Base-by-base conservation (phyloP, 2,329 filamentous ascomycete genomes). In the Trichothecium roseum region DNA sequence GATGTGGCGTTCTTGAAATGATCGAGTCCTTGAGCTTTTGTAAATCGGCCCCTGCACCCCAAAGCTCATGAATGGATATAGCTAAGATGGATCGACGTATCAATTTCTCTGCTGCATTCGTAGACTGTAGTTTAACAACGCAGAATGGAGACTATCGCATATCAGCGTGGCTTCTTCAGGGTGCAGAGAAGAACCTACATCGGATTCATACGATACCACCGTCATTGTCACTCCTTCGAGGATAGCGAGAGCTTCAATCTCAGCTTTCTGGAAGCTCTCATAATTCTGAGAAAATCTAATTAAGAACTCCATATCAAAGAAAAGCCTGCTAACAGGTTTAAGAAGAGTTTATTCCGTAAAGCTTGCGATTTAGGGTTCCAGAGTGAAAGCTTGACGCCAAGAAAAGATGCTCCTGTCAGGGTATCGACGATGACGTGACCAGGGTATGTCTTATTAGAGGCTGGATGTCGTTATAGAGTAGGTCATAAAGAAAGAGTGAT, bases 201-300 rank as follows among this genome's bases (percentile, higher is more conserved):
- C 70, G 42, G 78, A 63, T 41, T 71, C 72, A 56, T 96, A 95
- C 7, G 68, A 72, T n/a, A 89, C 47, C 40, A 95, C 70, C 45
- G 84, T 69, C 35, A 95, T 53, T 17, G 80, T 59, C 26, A 91
- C 64, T 8, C 68, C 68, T 37, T 78, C 72, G 5, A 89, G 55
- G 8, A 75, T 63, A 4, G 86, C 87, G 15, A 98, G 66, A 17
- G 91, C 79, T 50, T 89, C 66, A 12, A 94, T 72, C 58, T 98
- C 91, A 3, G 88, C 76, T 37, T 78, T 68, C 28, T 89, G 81
- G 55, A 98, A 98, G n/a, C 76, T 81, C 63, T 95, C 86, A 56
- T 96, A 88, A 39, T 74, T 69, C 59, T 96, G 91, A 30, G 81
- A 82, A 54, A 96, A 87, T 48, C 89, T 84, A 44, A 98, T 78